Base-by-base conservation (phyloP, 2,329 filamentous ascomycete genomes). In the Monosporascus sp. region DNA sequence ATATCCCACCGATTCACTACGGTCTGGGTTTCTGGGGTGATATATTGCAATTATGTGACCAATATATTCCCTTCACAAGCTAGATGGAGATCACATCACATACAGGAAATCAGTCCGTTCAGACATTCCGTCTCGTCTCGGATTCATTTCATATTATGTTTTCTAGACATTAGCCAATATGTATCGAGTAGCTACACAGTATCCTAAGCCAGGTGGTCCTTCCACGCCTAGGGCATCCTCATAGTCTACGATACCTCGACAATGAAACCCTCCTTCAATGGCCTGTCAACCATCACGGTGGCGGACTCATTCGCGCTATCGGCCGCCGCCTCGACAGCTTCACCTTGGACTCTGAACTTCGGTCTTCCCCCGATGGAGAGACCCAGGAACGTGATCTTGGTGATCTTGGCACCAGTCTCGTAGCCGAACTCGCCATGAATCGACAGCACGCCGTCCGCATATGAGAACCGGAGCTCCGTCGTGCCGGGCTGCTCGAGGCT, bases 391-490 rank as follows among this genome's bases (percentile, higher is more conserved):
- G 76, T 81, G 38, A 84, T 66, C 58, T 73, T 79, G 45, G 69
- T 63, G 47, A 84, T 70, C 47, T 63, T 68, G 31, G 75, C 67
- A 5, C 65, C 69, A 1, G 70, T 73, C 53, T 63, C 61, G 62
- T 81, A 85, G 1, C 69, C 78, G 62, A 85, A 87, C 2, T 62
- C 66, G 0, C 84, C 85, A 2, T 68, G 71, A 37, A 78, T 69
- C 0, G 60, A 70, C 24, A 88, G 74, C 52, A 71, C 70, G 36
- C 80, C 79, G 3, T 75, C 65, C 46, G 75, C 70, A 64, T 83
- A 92, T 8, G 65, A 60, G 60, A 92, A 88, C 15, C 72, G 68
- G 50, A 91, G 75, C 51, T 81, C 72, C 6, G 77, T 82, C n/a
- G 76, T 81, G 1, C 61, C 66, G 3, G 70, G 56, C 68, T 88